Conservation (phyloP, 2,329 filamentous ascomycete genomes). For the Trichoderma guizhouense region DNA sequence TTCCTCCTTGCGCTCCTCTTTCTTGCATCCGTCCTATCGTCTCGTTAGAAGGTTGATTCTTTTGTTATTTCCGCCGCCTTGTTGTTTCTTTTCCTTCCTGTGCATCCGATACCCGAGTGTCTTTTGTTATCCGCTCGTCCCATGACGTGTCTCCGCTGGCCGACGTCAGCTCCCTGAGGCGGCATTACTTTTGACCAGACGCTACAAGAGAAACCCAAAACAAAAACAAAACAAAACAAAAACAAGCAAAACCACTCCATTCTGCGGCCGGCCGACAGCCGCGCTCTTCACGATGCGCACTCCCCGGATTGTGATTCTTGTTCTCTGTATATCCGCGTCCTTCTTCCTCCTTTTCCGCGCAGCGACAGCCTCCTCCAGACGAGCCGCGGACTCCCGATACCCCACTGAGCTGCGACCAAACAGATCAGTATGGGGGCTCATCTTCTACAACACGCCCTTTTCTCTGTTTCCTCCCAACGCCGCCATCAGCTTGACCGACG, state of each 20-base stretch:
- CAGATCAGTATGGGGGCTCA: slow-evolving; percentile 43
- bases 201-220: background rate
- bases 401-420: slow-evolving; percentile 24
- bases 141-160: slow-evolving; percentile 18
- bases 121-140: background rate
- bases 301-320: slow-evolving; percentile 52
- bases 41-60: slow-evolving; percentile 4
- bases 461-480: slow-evolving; percentile 93
- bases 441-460: slow-evolving; percentile 72
- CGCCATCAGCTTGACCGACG: slow-evolving; percentile 92
- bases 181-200: background rate
- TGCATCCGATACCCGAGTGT: background rate
- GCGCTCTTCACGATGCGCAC: slow-evolving; percentile 46
- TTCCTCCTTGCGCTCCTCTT: background rate
- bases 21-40: slow-evolving; percentile 7
- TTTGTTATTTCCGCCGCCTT: background rate
- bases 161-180: slow-evolving; percentile 19
- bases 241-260: slow-evolving; percentile 1
- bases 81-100: background rate
- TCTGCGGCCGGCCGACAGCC: background rate
- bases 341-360: slow-evolving; percentile 55
- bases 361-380: slow-evolving; percentile 39
- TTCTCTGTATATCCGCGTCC: slow-evolving; percentile 51
- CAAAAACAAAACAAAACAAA: background rate
- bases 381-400: slow-evolving; percentile 26